Percentiles rank a stretch among this genome's conserved stretches.
These are phyloP conservation scores for Panicum virgatum DNA, from an alignment of 202 grass and related monocot species.

Conservation along the genomic window DNA sequence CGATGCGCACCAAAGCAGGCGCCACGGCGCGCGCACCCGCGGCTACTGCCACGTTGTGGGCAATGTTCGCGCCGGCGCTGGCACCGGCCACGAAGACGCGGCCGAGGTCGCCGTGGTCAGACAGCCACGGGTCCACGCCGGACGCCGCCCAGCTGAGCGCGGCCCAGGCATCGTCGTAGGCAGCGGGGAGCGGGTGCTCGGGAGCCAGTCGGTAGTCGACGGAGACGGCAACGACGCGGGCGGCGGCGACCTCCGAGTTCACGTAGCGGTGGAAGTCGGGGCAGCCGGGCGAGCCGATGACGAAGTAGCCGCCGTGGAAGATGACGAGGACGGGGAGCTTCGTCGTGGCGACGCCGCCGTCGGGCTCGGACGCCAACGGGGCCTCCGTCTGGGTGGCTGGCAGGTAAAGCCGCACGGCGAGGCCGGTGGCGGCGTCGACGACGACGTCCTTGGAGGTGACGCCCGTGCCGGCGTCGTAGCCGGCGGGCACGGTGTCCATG, in stretches of 20 bases:
- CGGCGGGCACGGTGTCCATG: slow-evolving; percentile 38
- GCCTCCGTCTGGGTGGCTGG: slow-evolving; percentile 16
- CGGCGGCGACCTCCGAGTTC: slow-evolving; percentile 44
- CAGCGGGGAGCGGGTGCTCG: slow-evolving; percentile 62
- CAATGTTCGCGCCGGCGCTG: slow-evolving; percentile 70
- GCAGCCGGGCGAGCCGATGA: slow-evolving; percentile 45
- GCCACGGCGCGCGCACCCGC: neutral
- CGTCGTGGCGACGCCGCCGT: neutral
- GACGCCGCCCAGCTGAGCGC: slow-evolving; percentile 59
- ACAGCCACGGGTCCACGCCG: slow-evolving; percentile 51
- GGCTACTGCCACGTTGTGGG: slow-evolving; percentile 43
- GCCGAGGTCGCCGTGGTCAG: slow-evolving; percentile 50
- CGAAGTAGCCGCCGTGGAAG: slow-evolving; percentile 73
- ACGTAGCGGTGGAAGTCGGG: slow-evolving; percentile 45
- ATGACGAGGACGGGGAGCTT: slow-evolving; percentile 63
- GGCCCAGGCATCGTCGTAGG: slow-evolving; percentile 56
- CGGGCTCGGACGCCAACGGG: neutral
- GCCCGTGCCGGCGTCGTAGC: slow-evolving; percentile 50
- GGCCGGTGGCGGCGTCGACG: slow-evolving; percentile 53
- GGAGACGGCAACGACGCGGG: slow-evolving; percentile 41
- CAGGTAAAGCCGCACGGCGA: slow-evolving; percentile 60
- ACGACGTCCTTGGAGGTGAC: slow-evolving; percentile 67
- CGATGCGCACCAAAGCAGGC: slow-evolving; percentile 1
- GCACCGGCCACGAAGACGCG: slow-evolving; percentile 57
- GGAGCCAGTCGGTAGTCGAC: slow-evolving; percentile 67